Conservation (phyloP, 1,139 yeast genomes). For the Yamadazyma jaroonii region DNA sequence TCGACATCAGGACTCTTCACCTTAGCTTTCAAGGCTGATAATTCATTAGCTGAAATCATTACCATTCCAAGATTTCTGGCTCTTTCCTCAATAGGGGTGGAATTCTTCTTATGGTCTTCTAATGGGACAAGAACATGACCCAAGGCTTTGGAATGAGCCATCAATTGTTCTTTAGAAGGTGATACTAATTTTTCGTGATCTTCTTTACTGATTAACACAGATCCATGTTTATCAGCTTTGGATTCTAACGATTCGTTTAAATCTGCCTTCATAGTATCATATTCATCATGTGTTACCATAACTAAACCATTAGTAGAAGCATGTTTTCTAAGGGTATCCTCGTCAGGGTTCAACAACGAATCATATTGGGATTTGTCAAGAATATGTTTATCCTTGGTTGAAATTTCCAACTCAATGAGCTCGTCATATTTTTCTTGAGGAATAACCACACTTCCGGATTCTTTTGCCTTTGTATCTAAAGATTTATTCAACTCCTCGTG, state of each 20-base stretch:
- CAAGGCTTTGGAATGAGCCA: constrained; percentile 15
- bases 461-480: constrained; percentile 18
- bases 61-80: constrained; percentile 14
- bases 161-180: constrained; percentile 20
- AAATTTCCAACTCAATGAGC: background rate
- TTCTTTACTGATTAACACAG: constrained; percentile 15
- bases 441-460: constrained; percentile 34
- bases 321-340: constrained; percentile 8
- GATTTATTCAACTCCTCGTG: constrained; percentile 11
- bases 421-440: constrained; percentile 28
- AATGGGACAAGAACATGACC: constrained; percentile 18
- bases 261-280: constrained; percentile 9
- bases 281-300: constrained; percentile 9
- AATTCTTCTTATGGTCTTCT: constrained; percentile 13
- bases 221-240: constrained; percentile 19
- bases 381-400: constrained; percentile 1
- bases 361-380: constrained; percentile 3
- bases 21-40: constrained; percentile 16
- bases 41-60: constrained; percentile 19
- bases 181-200: constrained; percentile 16
- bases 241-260: constrained; percentile 19
- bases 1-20: constrained; percentile 23
- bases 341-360: background rate
- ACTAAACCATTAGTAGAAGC: constrained; percentile 10
- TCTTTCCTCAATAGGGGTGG: constrained; percentile 15